phyloP scores from a whole-genome alignment of 768 basidiomycete species.

The Termitomyces heimii region DNA sequence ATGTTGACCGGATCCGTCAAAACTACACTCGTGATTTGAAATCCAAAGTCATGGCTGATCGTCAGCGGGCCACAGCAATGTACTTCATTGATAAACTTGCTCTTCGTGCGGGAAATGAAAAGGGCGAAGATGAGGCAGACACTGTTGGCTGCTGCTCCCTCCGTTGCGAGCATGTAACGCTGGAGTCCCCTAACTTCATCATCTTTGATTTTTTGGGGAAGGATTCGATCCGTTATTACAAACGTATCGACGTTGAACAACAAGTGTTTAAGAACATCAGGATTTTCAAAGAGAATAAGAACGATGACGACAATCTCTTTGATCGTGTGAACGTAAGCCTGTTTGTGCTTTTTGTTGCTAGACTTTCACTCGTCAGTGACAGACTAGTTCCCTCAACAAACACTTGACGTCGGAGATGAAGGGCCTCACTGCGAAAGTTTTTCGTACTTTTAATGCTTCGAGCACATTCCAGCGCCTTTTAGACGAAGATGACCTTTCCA shows the following conservation, averaged over 20 bases:
- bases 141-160: constrained; percentile 99
- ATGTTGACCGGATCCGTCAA: constrained; percentile 86
- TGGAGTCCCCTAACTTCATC: constrained; percentile 82
- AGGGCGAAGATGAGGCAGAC: constrained; percentile 98
- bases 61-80: constrained; percentile 98
- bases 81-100: constrained; percentile 98
- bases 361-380: constrained; percentile 11
- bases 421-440: constrained; percentile 97
- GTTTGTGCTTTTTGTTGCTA: constrained; percentile 5
- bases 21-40: constrained; percentile 84
- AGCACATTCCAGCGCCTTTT: constrained; percentile 91
- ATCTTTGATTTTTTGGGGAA: constrained; percentile 98
- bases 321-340: constrained; percentile 86
- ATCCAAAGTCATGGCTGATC: constrained; percentile 88
- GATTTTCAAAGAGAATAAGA: constrained; percentile 93
- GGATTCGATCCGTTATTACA: constrained; percentile 97
- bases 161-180: constrained; percentile 93
- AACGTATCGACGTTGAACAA: constrained; percentile 80
- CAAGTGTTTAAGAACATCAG: constrained; percentile 98
- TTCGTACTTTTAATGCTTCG: constrained; percentile 99
- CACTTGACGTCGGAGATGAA: constrained; percentile 94
- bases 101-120: constrained; percentile 98
- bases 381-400: constrained; percentile 87
- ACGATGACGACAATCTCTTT: constrained; percentile 82
- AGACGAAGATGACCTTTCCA: constrained; percentile 54